These are phyloP conservation scores for Isochrysis galbana DNA, from an alignment of 78 protist species.

Conservation along the genomic window DNA sequence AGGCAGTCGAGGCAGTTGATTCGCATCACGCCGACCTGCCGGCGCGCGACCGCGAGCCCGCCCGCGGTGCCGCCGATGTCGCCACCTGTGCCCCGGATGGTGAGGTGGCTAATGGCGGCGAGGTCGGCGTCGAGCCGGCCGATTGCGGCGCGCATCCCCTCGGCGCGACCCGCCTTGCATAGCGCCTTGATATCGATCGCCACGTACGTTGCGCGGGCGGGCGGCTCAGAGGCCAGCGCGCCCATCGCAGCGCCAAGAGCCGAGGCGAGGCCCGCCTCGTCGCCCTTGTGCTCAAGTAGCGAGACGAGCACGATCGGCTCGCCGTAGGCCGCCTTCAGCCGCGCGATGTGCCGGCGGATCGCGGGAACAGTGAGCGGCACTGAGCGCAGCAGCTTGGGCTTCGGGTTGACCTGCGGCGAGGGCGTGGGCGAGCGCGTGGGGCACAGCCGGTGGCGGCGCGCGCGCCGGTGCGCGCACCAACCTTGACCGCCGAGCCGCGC, in stretches of 20 bases:
- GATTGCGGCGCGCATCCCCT: neutral
- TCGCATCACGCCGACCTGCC: conserved; percentile 31
- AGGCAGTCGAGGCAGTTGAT: conserved; percentile 62
- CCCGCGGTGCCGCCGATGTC: neutral
- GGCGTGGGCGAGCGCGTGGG: neutral
- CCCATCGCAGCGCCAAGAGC: neutral
- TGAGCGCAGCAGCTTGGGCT: neutral
- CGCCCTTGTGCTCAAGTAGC: neutral
- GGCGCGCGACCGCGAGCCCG: neutral
- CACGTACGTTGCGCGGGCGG: neutral
- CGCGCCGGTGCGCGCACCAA: too few relatives aligned
- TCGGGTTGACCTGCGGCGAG: neutral
- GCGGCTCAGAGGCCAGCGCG: neutral
- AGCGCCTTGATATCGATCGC: conserved; percentile 6
- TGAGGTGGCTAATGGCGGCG: too few relatives aligned
- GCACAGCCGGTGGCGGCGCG: too few relatives aligned
- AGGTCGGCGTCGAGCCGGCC: neutral
- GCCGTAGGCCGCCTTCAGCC: neutral
- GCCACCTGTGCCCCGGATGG: too few relatives aligned
- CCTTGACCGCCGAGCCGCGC: neutral
- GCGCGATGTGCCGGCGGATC: neutral
- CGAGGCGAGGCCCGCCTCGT: conserved; percentile 3
- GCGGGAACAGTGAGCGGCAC: neutral
- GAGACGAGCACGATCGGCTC: neutral
- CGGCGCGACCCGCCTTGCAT: neutral